Conservation (phyloP, 768 basidiomycete species). For the Multifurca ochricompacta region DNA sequence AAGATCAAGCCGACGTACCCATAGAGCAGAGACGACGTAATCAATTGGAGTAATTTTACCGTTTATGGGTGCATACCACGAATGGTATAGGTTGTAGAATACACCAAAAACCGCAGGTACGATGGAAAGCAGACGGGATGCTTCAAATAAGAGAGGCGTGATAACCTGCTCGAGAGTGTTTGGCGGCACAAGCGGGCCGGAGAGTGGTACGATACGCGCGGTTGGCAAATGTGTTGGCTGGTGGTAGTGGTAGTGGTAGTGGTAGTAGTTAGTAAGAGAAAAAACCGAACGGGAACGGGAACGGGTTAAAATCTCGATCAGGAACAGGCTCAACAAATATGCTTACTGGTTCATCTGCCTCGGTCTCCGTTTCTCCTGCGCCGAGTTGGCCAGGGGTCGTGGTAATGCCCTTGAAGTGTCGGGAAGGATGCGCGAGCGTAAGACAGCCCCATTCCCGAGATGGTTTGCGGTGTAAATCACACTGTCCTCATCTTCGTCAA, state of each 20-base stretch:
- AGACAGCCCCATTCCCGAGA: not conserved
- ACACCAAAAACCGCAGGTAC: conserved; percentile 66
- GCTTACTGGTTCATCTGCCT: conserved; percentile 67
- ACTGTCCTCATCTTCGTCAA: conserved; percentile 10
- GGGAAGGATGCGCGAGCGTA: conserved; percentile 18
- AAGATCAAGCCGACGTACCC: conserved; percentile 40
- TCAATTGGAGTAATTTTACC: conserved; percentile 41
- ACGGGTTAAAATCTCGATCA: conserved; percentile 3
- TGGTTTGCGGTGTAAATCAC: conserved; percentile 17
- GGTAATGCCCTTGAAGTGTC: conserved; percentile 37
- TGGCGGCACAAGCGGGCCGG: conserved; percentile 44
- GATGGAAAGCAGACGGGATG: conserved; percentile 60
- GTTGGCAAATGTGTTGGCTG: conserved; percentile 61
- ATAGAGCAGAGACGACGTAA: conserved; percentile 58
- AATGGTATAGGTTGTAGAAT: conserved; percentile 50
- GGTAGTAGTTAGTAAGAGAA: too few species aligned
- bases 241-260: too few species aligned
- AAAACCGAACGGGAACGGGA: too few species aligned
- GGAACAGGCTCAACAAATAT: not conserved
- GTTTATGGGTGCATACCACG: conserved; percentile 39
- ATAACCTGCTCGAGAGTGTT: conserved; percentile 38
- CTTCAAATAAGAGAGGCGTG: conserved; percentile 59
- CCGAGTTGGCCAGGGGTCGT: conserved; percentile 51
- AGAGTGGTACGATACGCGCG: conserved; percentile 47
- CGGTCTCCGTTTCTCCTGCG: conserved; percentile 74